phyloP scores from a whole-genome alignment of 139 green algal species.

The Cymbomonas tetramitiformis region DNA sequence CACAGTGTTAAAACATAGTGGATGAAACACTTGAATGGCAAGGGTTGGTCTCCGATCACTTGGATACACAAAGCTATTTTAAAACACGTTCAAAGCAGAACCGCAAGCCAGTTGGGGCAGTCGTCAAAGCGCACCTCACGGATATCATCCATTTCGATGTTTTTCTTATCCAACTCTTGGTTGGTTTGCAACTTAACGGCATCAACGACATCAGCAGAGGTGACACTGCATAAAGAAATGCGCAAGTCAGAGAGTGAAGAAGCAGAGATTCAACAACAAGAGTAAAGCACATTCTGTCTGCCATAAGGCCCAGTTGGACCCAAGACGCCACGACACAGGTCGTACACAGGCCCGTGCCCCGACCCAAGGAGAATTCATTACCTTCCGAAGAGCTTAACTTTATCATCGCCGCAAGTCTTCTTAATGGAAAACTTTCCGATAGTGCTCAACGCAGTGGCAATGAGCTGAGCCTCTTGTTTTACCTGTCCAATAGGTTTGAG shows the following conservation, averaged over 20 bases:
- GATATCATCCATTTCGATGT: slow-evolving; percentile 68
- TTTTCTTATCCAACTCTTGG: slow-evolving; percentile 46
- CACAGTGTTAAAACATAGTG: no score
- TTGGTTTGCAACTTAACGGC: slow-evolving; percentile 72
- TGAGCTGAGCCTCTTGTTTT: slow-evolving; percentile 40
- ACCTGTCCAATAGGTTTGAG: no score
- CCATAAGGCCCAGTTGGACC: no score
- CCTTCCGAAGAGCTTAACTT: slow-evolving; percentile 73
- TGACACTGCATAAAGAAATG: slow-evolving; percentile 38
- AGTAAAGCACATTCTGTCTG: no score
- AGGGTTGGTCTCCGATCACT: no score
- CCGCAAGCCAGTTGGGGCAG: no score
- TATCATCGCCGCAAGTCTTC: slow-evolving; percentile 63
- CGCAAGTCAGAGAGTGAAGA: slow-evolving; percentile 2
- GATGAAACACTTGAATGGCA: no score
- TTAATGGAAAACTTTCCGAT: slow-evolving; percentile 85
- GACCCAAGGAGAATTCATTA: slow-evolving; percentile 29
- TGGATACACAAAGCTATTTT: no score
- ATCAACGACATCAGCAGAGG: slow-evolving; percentile 45
- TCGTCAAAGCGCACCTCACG: no score
- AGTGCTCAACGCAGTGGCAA: slow-evolving; percentile 52
- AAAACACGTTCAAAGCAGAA: no score
- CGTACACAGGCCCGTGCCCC: neutral
- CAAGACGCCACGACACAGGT: no score
- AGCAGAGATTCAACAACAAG: no score